Evolutionary conservation across 2,329 filamentous ascomycete genomes (phyloP).

Genomic region (Colletotrichum orbiculare): DNA sequence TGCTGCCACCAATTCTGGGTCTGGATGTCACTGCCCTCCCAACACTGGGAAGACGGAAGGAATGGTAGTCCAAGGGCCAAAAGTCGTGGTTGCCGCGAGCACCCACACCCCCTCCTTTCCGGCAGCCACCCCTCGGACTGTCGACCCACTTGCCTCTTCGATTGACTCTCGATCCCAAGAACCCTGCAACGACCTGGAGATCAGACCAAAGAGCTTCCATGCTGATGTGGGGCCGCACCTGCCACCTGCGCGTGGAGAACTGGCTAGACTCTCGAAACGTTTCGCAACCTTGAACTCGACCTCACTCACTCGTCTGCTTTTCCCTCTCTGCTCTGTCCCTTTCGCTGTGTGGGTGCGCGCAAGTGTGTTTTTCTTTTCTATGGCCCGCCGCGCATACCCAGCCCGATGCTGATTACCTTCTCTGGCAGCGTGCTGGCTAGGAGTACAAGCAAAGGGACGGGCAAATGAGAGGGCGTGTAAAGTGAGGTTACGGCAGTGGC

Average conservation of each 20-base stretch:
- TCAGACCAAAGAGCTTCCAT: constrained; percentile 49
- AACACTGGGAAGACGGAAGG: no score
- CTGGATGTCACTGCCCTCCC: no score
- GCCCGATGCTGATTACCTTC: no score
- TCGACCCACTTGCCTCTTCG: constrained; percentile 25
- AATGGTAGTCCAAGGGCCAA: no score
- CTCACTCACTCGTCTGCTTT: not conserved
- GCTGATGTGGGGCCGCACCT: constrained; percentile 42
- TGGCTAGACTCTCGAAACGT: constrained; percentile 36
- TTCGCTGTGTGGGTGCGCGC: not conserved
- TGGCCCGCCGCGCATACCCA: no score
- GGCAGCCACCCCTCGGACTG: not conserved
- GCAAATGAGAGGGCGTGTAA: not conserved
- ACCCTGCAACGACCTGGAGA: constrained; percentile 42
- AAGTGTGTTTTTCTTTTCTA: no score
- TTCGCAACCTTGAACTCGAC: constrained; percentile 33
- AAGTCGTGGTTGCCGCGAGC: no score
- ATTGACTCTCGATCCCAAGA: constrained; percentile 35
- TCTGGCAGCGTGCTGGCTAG: not conserved
- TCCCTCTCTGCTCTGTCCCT: not conserved
- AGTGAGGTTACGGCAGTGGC: not conserved
- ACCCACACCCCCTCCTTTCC: not conserved
- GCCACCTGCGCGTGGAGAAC: constrained; percentile 34
- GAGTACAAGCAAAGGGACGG: not conserved
- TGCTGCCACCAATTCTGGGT: no score